A percentile compares a stretch with the other conserved stretches of the same genome.
Conservation (phyloP, 2,329 filamentous ascomycete species). For the Coniochaeta sp. region DNA sequence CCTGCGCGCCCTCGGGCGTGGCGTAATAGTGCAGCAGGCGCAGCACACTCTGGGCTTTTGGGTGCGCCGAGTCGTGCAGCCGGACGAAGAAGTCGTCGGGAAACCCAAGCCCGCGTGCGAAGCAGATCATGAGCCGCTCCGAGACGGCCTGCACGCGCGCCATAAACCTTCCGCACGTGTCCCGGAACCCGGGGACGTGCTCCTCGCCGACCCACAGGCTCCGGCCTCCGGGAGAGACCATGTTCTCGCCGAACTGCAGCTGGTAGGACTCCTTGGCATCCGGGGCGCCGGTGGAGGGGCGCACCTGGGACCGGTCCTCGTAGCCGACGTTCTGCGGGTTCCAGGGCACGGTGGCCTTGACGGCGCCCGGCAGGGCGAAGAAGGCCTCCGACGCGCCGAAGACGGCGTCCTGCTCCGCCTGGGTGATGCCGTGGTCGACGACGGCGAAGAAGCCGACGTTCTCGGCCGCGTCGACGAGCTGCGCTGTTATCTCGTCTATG, state of each 20-base stretch:
- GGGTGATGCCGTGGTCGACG: slow-evolving; percentile 35
- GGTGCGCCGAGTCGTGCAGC: slow-evolving; percentile 38
- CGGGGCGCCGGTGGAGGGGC: slow-evolving; percentile 45
- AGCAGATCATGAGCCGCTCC: slow-evolving; percentile 47
- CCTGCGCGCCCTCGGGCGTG: slow-evolving; percentile 8
- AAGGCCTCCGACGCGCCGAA: slow-evolving; percentile 33
- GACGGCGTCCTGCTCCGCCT: slow-evolving; percentile 35
- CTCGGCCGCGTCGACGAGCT: slow-evolving; percentile 46
- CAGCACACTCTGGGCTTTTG: slow-evolving; percentile 44
- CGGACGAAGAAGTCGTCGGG: slow-evolving; percentile 45
- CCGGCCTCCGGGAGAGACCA: slow-evolving; percentile 12
- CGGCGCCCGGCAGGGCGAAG: slow-evolving; percentile 40
- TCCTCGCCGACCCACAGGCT: slow-evolving; percentile 22
- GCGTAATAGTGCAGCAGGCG: slow-evolving; percentile 27
- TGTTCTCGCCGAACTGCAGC: slow-evolving; percentile 39
- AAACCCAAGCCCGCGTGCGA: slow-evolving; percentile 46
- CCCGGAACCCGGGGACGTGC: slow-evolving; percentile 38
- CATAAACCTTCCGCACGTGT: slow-evolving; percentile 26
- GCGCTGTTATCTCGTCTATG: slow-evolving; percentile 42
- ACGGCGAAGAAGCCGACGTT: slow-evolving; percentile 53
- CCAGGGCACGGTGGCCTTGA: slow-evolving; percentile 44
- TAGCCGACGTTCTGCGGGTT: slow-evolving; percentile 43
- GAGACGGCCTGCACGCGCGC: slow-evolving; percentile 30
- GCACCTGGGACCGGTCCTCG: slow-evolving; percentile 48
- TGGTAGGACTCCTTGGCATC: slow-evolving; percentile 54